Percentiles rank a stretch among this genome's conserved stretches.
These are phyloP conservation scores for Paraglomus brasilianum DNA, from an alignment of 192 early-diverging fungal species.

Conservation along the genomic window DNA sequence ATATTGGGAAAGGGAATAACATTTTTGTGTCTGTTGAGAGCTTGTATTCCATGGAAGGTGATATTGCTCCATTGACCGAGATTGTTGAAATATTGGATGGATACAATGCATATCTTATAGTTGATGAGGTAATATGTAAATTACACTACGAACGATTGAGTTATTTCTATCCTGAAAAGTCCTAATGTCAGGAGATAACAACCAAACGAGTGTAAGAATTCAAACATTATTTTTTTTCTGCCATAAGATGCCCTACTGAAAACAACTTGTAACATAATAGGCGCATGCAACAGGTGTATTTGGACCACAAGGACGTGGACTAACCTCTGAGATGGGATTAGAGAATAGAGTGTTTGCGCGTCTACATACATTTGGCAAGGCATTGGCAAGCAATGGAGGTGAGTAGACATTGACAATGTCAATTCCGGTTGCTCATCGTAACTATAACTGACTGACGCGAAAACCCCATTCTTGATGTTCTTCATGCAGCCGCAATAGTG, in stretches of 20 bases:
- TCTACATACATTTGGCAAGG: conserved; percentile 84
- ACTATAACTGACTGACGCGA: not conserved
- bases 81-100: conserved; percentile 53
- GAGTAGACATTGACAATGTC: not conserved
- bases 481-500: conserved; percentile 63
- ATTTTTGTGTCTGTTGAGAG: conserved; percentile 76
- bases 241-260: conserved; percentile 16
- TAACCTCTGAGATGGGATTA: conserved; percentile 62
- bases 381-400: conserved; percentile 78
- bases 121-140: conserved; percentile 72
- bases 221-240: conserved; percentile 17
- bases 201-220: not conserved
- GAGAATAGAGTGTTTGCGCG: conserved; percentile 69
- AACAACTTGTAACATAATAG: conserved; percentile 31
- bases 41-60: conserved; percentile 86
- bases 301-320: conserved; percentile 65
- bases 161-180: conserved; percentile 1
- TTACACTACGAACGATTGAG: not conserved
- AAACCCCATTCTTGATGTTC: not conserved
- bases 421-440: no score
- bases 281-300: conserved; percentile 80
- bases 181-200: not conserved
- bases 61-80: conserved; percentile 64
- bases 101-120: conserved; percentile 62
- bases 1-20: not conserved